Evolutionary conservation across 768 basidiomycete species (phyloP), one percentile per base, ranked within the genome.

Genomic region (Thelephora aurantiotincta): DNA sequence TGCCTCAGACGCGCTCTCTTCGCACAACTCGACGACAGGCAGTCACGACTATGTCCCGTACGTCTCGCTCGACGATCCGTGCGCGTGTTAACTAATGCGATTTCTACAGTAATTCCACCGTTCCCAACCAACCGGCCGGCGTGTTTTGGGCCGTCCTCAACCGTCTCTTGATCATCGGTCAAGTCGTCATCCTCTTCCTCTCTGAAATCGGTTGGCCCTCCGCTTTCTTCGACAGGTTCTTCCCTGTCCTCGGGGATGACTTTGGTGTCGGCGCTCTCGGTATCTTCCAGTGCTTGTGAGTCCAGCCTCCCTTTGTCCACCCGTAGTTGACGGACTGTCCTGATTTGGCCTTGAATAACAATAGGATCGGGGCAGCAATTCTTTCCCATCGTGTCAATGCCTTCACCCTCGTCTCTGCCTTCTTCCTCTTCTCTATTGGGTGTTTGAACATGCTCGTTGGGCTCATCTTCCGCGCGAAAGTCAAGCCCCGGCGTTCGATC

Each of bases 91-190:
- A 13, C 22, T 23, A n/a, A 23, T 1, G 33, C 19, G 38, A 41
- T 19, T 7, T 46, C 48, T 1, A 66, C 52, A 82, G 77, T 49
- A 56, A 62, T 43, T 85, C 80, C 61, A 88, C 88, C 2, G 87
- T 96, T 3, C 91, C 91, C 3, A 88, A 89, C 62, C 90, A 94
- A 61, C 75, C 86, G 30, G 91, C 86, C 18, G 91, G 91, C 22
- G 75, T 77, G 7, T 93, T 94, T 66, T 96, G 89, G 86, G 85
- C 87, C 3, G 79, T 94, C 52, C 68, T 93, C 52, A 89, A 89
- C 63, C 73, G 87, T 50, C 72, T 94, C 48, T 75, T 94, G 62
- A 89, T 94, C 61, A 76, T 91, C 51, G 80, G 84, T 62, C 85
- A 92, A 68, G 75, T 82, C 51, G 61, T 91, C 56, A 70, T 89